These are phyloP conservation scores for Triticum aestivum DNA, from an alignment of 176 grass and related monocot genomes.

Conservation along the genomic window IWGSC_CS_RefSeq_v2.1 NC_057811.1:353081291-353081790, in stretches of 20 bases:
- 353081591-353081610: neutral
- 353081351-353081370: no score
- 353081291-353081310: no score
- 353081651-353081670: neutral
- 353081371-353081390: no score
- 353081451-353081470: neutral
- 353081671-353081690: neutral
- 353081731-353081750: neutral
- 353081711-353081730: neutral
- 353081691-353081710: neutral
- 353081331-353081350: no score
- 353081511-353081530: neutral
- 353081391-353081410: no score
- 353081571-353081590: neutral
- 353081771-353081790: neutral
- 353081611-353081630: neutral
- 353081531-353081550: neutral
- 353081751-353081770: neutral
- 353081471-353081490: neutral
- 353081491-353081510: neutral
- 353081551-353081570: neutral
- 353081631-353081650: neutral
- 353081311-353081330: no score
- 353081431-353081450: neutral
- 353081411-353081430: neutral